Evolutionary conservation across 495 filamentous ascomycete genomes (phyloP), one percentile per base, ranked within the genome.

Genomic region (Penicillium pulvis): DNA sequence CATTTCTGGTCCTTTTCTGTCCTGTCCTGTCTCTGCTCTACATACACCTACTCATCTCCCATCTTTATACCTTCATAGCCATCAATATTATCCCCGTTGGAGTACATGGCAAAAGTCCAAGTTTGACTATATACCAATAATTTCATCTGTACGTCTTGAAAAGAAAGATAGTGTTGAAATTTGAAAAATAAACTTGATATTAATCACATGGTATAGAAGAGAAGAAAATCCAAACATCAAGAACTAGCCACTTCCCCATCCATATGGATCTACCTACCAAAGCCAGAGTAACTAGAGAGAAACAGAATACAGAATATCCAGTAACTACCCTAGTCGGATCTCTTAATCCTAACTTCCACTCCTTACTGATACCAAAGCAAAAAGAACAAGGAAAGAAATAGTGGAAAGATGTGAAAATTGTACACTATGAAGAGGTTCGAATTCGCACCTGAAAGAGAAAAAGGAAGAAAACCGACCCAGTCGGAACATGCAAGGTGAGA

Each of bases 401-500:
- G 47, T 41, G 10, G 45, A 31, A 47, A 24, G 51, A 51, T 62
- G 53, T 68, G 59, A 69, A 71, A 41, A 76, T 76, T 76, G 72
- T 71, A 69, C 67, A 67, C 62, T 64, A 70, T 67, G 68, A 67
- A 70, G 58, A 6, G 35, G 35, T 51, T 60, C 26, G 57, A 55
- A 59, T 36, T 14, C 33, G 60, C 61, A 57, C 59, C 50, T 55
- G 20, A n/a, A 49, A 49, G 31, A 14, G 24, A 26, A 14, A 42
- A 57, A 60, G 7, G 16, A 17, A 6, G 14, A 17, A 16, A 63
- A 64, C 67, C 71, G 71, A 74, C 63, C 57, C 67, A 64, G 62
- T 70, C 63, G 68, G 70, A 67, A 64, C 56, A 70, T 65, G 71
- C 73, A 73, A 73, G 60, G 65, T 55, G 17, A 9, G 31, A 36